Evolutionary conservation across 1,284 basidiomycete species (phyloP).

Genomic region (Ganoderma boninense): DNA sequence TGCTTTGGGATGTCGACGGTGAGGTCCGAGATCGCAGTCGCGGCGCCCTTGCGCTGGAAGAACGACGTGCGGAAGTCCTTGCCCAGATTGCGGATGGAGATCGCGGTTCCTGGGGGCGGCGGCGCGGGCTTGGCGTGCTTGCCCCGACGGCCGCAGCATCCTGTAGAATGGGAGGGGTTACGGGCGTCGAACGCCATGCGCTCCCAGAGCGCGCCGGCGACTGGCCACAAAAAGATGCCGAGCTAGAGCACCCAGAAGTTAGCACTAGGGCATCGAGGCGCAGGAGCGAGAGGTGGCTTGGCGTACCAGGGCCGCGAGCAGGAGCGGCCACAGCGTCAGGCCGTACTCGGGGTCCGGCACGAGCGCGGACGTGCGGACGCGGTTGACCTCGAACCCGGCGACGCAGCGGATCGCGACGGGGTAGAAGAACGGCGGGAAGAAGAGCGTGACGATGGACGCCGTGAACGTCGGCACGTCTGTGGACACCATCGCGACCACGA

Average conservation of each 20-base stretch:
- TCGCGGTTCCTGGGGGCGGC: slow-evolving; percentile 57
- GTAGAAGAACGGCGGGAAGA: slow-evolving; percentile 82
- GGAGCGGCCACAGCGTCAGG: slow-evolving; percentile 63
- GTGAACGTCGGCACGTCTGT: slow-evolving; percentile 51
- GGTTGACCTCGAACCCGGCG: slow-evolving; percentile 70
- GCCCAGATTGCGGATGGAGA: slow-evolving; percentile 65
- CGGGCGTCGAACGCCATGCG: slow-evolving; percentile 66
- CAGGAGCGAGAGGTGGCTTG: no score
- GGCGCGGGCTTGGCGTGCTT: slow-evolving; percentile 21
- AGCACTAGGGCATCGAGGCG: background rate
- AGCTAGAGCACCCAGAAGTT: slow-evolving; percentile 51
- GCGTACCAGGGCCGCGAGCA: slow-evolving; percentile 67
- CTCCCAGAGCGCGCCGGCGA: slow-evolving; percentile 66
- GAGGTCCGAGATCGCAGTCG: slow-evolving; percentile 72
- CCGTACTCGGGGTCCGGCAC: slow-evolving; percentile 67
- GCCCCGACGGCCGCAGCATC: slow-evolving; percentile 35
- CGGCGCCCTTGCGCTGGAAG: slow-evolving; percentile 47
- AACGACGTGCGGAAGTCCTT: slow-evolving; percentile 62
- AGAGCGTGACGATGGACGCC: slow-evolving; percentile 68
- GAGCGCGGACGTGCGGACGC: slow-evolving; percentile 58
- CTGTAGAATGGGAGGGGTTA: slow-evolving; percentile 43
- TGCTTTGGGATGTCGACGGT: slow-evolving; percentile 71
- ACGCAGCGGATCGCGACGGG: slow-evolving; percentile 77
- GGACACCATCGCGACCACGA: background rate
- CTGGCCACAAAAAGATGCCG: slow-evolving; percentile 76